Evolutionary conservation across 140 eudicot species (phyloP).

Genomic region (Stevia rebaudiana): DNA sequence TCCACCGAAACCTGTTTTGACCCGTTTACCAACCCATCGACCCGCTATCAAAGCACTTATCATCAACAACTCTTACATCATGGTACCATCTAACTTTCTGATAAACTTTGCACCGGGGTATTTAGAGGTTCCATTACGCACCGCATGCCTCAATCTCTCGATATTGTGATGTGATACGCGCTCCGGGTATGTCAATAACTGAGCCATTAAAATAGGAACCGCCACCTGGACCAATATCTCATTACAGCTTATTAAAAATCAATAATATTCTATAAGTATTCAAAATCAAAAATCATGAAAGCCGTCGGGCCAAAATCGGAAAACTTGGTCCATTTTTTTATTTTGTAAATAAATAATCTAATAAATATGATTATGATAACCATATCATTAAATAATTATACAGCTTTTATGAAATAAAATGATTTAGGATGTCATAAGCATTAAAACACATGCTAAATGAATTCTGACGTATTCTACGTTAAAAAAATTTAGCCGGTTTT

Average conservation of each 20-base stretch:
- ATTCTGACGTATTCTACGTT: too few relatives aligned
- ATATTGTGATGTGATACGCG: slow-evolving; percentile 87
- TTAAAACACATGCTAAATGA: too few relatives aligned
- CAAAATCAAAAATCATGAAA: slow-evolving; percentile 12
- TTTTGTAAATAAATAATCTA: not conserved
- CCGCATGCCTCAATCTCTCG: slow-evolving; percentile 82
- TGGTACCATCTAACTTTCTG: slow-evolving; percentile 56
- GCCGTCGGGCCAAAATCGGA: not conserved
- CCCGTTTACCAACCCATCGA: not conserved
- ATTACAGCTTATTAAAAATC: too few relatives aligned
- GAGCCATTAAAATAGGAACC: slow-evolving; percentile 82
- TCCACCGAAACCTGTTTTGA: not conserved
- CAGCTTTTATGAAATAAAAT: too few relatives aligned
- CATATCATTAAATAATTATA: too few relatives aligned
- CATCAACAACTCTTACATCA: slow-evolving; percentile 46
- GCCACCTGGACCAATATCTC: slow-evolving; percentile 59
- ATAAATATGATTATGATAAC: not conserved
- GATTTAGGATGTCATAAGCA: too few relatives aligned
- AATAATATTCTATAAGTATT: not conserved
- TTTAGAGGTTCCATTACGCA: slow-evolving; percentile 76
- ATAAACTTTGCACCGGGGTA: slow-evolving; percentile 94
- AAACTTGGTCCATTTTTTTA: not conserved
- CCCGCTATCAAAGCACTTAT: not conserved
- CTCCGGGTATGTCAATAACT: slow-evolving; percentile 78
- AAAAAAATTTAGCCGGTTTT: too few relatives aligned